Base-by-base conservation (phyloP, 257 asterid species). In the Rehmannia glutinosa region DNA sequence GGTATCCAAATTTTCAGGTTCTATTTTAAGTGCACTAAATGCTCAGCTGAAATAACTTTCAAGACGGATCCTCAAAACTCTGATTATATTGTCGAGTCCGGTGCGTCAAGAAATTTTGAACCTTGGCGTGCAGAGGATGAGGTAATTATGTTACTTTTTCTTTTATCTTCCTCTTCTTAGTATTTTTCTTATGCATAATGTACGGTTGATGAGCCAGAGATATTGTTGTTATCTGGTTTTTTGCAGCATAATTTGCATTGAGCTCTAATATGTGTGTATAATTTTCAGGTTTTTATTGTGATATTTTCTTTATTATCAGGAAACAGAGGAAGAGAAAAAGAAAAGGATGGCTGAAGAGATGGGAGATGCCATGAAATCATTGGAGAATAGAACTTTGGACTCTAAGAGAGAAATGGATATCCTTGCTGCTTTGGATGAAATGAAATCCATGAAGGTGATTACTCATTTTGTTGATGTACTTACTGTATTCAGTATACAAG, bases 311-410 rank as follows among this genome's bases (percentile, higher is more conserved):
- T 58, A 19, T 46, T 7, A 53, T 64, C 78, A 86, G 96, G 87
- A 55, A 75, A n/a, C 43, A 4, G 97, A 92, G 8, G 82, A 76
- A 69, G 91, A 74, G 62, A 77, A 77, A 51, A 80, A 70, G 80
- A 90, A 79, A 62, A 79, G 92, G 73, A 77, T 63, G 43, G 85
- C 88, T 64, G 97, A 90, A 80, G 98, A 93, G 83, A 82, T 84
- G 90, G 98, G 98, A 30, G 98, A 90, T 81, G 97, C 97, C 28
- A 90, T 93, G 98, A 92, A 92, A 63, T 87, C 96, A 7, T 62
- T 92, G 84, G 98, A 92, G 83, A 92, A 90, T 79, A 82, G 92
- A 70, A 86, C 96, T 0, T 32, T 78, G 76, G 98, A 92, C 69
- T 92, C 98, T 0, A 92, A 90, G 71, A 81, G 83, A 61, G 98